These are phyloP conservation scores for Saccharomyces hybrid DNA, from an alignment of 1,139 yeast species.

Conservation along the genomic window DNA sequence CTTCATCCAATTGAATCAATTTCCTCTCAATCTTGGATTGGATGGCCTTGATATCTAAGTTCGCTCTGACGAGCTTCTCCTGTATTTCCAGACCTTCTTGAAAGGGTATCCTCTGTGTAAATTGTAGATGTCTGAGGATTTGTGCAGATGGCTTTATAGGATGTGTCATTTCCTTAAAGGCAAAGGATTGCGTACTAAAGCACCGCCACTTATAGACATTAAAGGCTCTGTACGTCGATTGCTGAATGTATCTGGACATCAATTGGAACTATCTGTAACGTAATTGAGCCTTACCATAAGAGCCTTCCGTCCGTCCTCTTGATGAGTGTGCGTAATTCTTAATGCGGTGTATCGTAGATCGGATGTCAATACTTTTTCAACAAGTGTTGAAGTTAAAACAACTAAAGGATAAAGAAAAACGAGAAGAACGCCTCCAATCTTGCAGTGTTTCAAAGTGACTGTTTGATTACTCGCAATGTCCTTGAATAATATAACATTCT, in stretches of 20 bases:
- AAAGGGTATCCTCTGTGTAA: slow-evolving; percentile 46
- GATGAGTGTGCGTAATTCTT: background rate
- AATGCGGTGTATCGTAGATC: background rate
- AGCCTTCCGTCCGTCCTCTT: background rate
- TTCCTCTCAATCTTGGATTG: slow-evolving; percentile 42
- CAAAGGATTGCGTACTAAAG: background rate
- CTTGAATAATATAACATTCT: slow-evolving; percentile 53
- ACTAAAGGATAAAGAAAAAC: background rate
- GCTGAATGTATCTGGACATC: background rate
- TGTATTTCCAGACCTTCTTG: slow-evolving; percentile 56
- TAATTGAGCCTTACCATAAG: background rate
- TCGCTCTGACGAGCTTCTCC: slow-evolving; percentile 50
- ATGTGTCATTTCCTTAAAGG: slow-evolving; percentile 7
- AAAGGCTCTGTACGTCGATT: background rate
- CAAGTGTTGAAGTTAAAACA: background rate
- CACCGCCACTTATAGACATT: background rate
- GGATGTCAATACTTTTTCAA: background rate
- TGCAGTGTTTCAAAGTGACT: background rate
- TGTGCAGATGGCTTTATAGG: slow-evolving; percentile 32
- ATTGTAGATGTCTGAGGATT: slow-evolving; percentile 55
- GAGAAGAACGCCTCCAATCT: background rate
- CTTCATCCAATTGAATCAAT: slow-evolving; percentile 36
- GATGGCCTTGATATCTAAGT: slow-evolving; percentile 54
- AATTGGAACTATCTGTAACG: background rate
- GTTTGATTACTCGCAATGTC: slow-evolving; percentile 28